A percentile compares a stretch with the other conserved stretches of the same genome.
These are phyloP conservation scores for Typha latifolia DNA, from an alignment of 176 grass and related monocot species.

Conservation along the genomic window DNA sequence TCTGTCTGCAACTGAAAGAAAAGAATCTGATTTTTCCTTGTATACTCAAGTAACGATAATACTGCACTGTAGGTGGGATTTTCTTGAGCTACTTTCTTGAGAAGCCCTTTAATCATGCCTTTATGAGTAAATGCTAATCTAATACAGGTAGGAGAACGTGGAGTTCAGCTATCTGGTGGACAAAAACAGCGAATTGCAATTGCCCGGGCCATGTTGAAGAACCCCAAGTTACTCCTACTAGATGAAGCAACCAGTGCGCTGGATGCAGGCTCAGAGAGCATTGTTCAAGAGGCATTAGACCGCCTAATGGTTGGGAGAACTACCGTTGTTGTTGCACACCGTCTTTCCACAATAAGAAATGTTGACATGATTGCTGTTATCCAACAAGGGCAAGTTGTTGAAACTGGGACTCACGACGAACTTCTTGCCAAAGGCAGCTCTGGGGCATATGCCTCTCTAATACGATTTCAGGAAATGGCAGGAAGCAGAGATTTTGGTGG, in stretches of 20 bases:
- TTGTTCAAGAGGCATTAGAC: constrained; percentile 92
- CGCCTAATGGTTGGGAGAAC: constrained; percentile 92
- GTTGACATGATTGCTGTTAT: constrained; percentile 86
- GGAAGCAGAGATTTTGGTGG: constrained; percentile 62
- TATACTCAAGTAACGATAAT: no score
- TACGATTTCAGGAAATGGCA: constrained; percentile 79
- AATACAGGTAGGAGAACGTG: constrained; percentile 65
- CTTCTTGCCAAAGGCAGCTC: constrained; percentile 65
- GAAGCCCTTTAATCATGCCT: background rate
- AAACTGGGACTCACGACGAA: constrained; percentile 83
- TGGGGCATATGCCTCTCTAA: constrained; percentile 81
- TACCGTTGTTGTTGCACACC: constrained; percentile 89
- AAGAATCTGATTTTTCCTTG: no score
- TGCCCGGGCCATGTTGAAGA: constrained; percentile 86
- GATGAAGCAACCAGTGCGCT: constrained; percentile 98
- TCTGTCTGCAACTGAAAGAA: no score
- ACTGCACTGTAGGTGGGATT: no score
- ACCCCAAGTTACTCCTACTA: constrained; percentile 91
- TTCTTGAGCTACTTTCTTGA: background rate
- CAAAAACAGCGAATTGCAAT: constrained; percentile 99
- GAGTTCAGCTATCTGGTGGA: constrained; percentile 90
- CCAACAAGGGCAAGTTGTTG: constrained; percentile 87
- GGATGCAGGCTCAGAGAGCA: constrained; percentile 87
- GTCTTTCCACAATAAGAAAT: constrained; percentile 82
- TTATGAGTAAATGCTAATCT: constrained; percentile 12